Percentiles rank a stretch among this genome's conserved stretches.
phyloP scores from a whole-genome alignment of 805 yeast genomes.

The Kregervanrija fluxuum region DNA sequence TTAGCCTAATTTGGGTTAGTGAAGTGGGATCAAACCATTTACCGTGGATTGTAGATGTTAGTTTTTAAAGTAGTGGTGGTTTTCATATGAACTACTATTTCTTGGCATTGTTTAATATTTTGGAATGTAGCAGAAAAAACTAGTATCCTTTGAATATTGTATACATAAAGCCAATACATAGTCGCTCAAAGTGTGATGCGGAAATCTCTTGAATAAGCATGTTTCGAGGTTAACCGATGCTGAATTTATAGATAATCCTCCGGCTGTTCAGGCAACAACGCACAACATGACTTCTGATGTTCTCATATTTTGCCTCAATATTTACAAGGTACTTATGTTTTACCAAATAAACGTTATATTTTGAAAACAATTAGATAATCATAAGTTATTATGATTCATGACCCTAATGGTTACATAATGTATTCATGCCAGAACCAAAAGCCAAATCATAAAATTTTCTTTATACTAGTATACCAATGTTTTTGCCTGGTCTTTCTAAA shows the following conservation, averaged over 20 bases:
- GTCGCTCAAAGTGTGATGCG: no score
- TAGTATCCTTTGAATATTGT: no score
- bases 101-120: no score
- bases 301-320: conserved; percentile 46
- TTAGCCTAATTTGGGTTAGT: no score
- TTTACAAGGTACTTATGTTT: conserved; percentile 63
- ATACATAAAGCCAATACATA: no score
- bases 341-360: conserved; percentile 92
- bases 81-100: no score
- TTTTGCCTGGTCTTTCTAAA: background rate
- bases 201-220: conserved; percentile 31
- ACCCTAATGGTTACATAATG: conserved; percentile 89
- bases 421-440: conserved; percentile 61
- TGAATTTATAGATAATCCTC: conserved; percentile 72
- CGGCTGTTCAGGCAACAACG: conserved; percentile 98
- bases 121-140: no score
- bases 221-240: conserved; percentile 44
- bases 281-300: conserved; percentile 81
- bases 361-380: conserved; percentile 79
- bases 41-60: no score
- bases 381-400: conserved; percentile 80
- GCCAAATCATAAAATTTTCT: conserved; percentile 40
- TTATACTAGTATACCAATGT: background rate
- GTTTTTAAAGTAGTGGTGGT: no score
- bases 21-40: no score